Base-by-base conservation (phyloP, 2,329 filamentous ascomycete genomes). In the Onygena corvina region DNA sequence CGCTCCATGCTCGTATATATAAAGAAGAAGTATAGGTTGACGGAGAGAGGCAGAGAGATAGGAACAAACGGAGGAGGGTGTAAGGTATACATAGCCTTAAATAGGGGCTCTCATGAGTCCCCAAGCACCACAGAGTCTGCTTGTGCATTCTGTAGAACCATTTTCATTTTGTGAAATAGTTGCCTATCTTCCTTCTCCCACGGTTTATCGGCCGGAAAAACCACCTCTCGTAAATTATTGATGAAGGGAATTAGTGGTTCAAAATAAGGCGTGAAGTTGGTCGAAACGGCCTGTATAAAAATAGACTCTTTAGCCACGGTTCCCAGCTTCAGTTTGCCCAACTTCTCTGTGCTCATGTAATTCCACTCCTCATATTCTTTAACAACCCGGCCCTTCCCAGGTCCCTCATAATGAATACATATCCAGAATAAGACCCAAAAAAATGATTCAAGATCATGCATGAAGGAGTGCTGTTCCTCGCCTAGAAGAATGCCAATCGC, bases 381-480 rank as follows among this genome's bases (percentile, higher is more conserved):
- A 54, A n/a, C 31, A 38, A 29, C 40, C 58, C 23, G 27, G 27
- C 52, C 48, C 30, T 59, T n/a, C n/a, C n/a, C 44, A 31, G 58
- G 58, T 11, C 59, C 61, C 11, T 65, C 49, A 50, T 64, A 71
- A 54, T 73, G 64, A 46, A 71, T 64, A 50, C 64, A 71, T 56
- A 72, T 68, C 69, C 63, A 74, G 52, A 74, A 70, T 0, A 72
- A 55, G 2, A 73, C 66, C 70, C 60, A 74, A 57, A 72, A 74
- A 52, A 74, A 73, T 4, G 67, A 75, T 55, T 74, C 67, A 8
- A 72, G 62, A 51, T 74, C 66, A 54, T 75, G 66, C 61, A 72
- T 72, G 27, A 71, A 71, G 1, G 61, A 70, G 56, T 74, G 65
- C 31, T 66, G 51, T 55, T 73, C 64, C 4, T 52, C 47, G 27